Evolutionary conservation across 306 rosid genomes (phyloP).

Genomic region (Cyamopsis tetragonoloba): DNA sequence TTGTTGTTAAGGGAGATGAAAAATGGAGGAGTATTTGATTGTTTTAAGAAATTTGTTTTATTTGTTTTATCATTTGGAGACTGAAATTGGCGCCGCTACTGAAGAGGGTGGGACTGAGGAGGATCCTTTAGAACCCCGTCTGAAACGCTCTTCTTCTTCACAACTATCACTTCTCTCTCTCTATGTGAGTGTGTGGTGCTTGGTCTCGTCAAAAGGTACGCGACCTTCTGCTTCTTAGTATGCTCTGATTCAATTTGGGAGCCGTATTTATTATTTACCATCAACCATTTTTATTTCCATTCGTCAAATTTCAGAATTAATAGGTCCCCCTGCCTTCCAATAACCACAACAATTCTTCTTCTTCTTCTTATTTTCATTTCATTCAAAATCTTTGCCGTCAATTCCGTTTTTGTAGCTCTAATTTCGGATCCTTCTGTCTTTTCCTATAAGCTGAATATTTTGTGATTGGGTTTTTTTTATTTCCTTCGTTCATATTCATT

Average conservation of each 20-base stretch:
- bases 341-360: no score
- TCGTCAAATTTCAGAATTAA: neutral
- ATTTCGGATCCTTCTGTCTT: conserved; percentile 41
- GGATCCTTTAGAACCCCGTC: neutral
- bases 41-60: neutral
- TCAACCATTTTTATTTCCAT: neutral
- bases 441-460: neutral
- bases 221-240: neutral
- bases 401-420: conserved; percentile 21
- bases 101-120: neutral
- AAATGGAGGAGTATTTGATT: no score
- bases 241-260: no score
- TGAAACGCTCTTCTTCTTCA: neutral
- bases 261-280: neutral
- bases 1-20: no score
- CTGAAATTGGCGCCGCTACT: neutral
- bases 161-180: neutral
- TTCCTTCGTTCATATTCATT: neutral
- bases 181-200: neutral
- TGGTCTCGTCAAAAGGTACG: conserved; percentile 11
- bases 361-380: no score
- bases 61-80: neutral
- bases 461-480: neutral
- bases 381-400: conserved; percentile 24
- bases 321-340: no score